Evolutionary conservation across 2,329 filamentous ascomycete genomes (phyloP).

Genomic region (Fusarium domesticum): DNA sequence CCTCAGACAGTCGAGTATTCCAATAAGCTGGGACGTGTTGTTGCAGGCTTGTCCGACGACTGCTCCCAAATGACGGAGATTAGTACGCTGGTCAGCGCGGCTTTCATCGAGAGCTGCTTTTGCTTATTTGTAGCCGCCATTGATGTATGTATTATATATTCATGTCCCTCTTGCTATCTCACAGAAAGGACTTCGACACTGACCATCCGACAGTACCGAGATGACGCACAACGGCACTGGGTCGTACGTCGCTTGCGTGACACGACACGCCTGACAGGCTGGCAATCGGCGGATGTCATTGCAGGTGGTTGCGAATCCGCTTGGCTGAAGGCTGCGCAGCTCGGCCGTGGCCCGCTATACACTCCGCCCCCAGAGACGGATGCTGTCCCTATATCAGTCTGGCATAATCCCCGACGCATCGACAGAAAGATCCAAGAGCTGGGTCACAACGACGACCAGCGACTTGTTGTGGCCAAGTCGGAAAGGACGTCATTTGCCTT

Average conservation of each 20-base stretch:
- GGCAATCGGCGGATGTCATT: conserved; percentile 79
- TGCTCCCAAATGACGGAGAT: conserved; percentile 54
- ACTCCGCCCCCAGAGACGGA: conserved; percentile 41
- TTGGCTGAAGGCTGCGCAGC: conserved; percentile 73
- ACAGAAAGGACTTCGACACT: conserved; percentile 13
- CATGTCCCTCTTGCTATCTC: no score
- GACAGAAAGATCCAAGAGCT: conserved; percentile 51
- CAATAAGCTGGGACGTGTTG: conserved; percentile 74
- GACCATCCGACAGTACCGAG: conserved; percentile 57
- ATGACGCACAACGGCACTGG: conserved; percentile 72
- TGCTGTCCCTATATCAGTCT: conserved; percentile 39
- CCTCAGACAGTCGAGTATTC: conserved; percentile 68
- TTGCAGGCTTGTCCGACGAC: conserved; percentile 65
- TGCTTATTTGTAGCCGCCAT: conserved; percentile 84
- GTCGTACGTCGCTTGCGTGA: conserved; percentile 70
- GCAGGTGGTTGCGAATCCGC: conserved; percentile 78
- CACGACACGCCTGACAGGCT: conserved; percentile 78
- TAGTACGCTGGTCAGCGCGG: conserved; percentile 74
- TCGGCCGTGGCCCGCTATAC: conserved; percentile 76
- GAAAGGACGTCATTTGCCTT: conserved; percentile 72
- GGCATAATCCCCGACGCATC: conserved; percentile 50
- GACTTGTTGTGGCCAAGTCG: conserved; percentile 58
- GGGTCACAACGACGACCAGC: conserved; percentile 38
- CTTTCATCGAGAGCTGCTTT: conserved; percentile 78
- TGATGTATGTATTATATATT: conserved; percentile 45